Evolutionary conservation across 202 grass and related monocot species (phyloP), one percentile per base, ranked within the genome.

Genomic region (Schoenoplectus tabernaemontani): DNA sequence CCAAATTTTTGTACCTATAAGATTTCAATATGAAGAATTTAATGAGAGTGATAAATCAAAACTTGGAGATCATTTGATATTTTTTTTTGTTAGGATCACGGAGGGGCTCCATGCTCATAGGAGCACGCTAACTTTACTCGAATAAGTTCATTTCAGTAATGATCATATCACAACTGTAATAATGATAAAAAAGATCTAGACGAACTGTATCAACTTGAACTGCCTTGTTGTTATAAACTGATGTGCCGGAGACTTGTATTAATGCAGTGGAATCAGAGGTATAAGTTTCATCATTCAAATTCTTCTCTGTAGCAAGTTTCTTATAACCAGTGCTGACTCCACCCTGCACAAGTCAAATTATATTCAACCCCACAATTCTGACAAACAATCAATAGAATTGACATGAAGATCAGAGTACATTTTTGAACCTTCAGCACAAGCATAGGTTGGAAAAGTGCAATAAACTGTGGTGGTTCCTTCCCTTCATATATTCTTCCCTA

Each of bases 401-500:
- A 32, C 26, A 72, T 33, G 26, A 74, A 74, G 69, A 74, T 74
- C 46, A 33, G 43, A 53, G 44, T n/a, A 50, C 34, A 28, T 64
- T 47, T 42, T 59, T 9, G 46, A 83, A 97, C 92, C 96, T 99
- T 99, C 64, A 95, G 78, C 57, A 92, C 82, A 88, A 93, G 76
- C 89, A 99, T 86, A 77, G 88, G 89, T 69, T 99, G 96, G 74
- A 99, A 95, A 78, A 95, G 86, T 76, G 88, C 86, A 74, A 95
- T 76, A 88, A 99, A 99, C 78, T 95, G 96, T 23, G 88, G 88
- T 41, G 92, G 88, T 67, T 99, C 96, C 72, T 91, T 92, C 58
- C 96, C 96, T 94, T 93, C 67, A 88, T 91, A 89, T 81, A 99
- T 87, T 82, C 96, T 83, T 33, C 88, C 92, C 96, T 99, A 82